These are phyloP conservation scores for Herpotrichia juniperi DNA, from an alignment of 2,329 filamentous ascomycete genomes.

Conservation along the genomic window DNA sequence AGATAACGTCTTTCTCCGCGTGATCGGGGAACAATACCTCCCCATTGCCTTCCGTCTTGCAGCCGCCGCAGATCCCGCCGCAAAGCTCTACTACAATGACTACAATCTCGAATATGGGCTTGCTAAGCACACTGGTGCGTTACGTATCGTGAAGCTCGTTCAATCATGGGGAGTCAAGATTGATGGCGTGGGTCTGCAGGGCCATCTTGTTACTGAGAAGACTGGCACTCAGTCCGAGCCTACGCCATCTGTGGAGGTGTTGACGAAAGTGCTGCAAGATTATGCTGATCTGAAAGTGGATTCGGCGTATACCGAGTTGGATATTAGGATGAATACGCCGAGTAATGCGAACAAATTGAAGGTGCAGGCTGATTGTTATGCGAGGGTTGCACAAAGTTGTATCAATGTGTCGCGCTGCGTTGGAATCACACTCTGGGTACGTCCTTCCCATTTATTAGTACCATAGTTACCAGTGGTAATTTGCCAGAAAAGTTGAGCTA, in stretches of 20 bases:
- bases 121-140: slow-evolving; percentile 47
- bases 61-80: slow-evolving; percentile 60
- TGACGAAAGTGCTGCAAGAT: slow-evolving; percentile 56
- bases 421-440: slow-evolving; percentile 55
- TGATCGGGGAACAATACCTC: slow-evolving; percentile 64
- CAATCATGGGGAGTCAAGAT: slow-evolving; percentile 55
- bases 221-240: slow-evolving; percentile 51
- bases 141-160: slow-evolving; percentile 46
- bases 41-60: slow-evolving; percentile 64
- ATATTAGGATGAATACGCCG: slow-evolving; percentile 60
- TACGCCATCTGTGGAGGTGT: slow-evolving; percentile 53
- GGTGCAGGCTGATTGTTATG: slow-evolving; percentile 58
- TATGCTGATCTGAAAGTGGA: slow-evolving; percentile 62
- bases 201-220: slow-evolving; percentile 60
- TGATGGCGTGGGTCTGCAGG: slow-evolving; percentile 69
- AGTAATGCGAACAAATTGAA: slow-evolving; percentile 49
- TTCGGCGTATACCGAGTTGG: slow-evolving; percentile 67
- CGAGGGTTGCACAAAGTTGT: slow-evolving; percentile 44
- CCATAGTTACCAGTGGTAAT: no score
- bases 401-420: slow-evolving; percentile 45
- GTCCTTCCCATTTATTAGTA: no score
- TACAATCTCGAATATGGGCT: slow-evolving; percentile 67
- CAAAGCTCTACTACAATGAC: slow-evolving; percentile 69
- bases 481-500: no score
- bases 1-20: slow-evolving; percentile 60